Percentiles rank a stretch among this genome's conserved stretches.
Evolutionary conservation across 768 basidiomycete genomes (phyloP).

Genomic region (Hirschioporus abietinus): DNA sequence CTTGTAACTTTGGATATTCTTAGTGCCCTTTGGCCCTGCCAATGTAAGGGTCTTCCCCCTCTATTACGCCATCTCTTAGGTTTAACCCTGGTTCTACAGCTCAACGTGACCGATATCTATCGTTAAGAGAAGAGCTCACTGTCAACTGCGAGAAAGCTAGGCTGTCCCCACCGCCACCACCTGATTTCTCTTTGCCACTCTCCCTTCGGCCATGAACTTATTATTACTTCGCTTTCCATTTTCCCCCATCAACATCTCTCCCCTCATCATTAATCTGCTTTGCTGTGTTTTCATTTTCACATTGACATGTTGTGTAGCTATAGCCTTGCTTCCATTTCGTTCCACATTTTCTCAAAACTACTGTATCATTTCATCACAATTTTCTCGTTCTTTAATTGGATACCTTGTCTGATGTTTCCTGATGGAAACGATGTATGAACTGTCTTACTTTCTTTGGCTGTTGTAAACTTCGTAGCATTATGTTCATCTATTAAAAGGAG

Average conservation of each 20-base stretch:
- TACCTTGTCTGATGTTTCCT: background rate
- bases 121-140: constrained; percentile 42
- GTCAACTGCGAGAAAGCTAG: constrained; percentile 42
- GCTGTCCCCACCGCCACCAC: constrained; percentile 35
- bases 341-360: background rate
- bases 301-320: background rate
- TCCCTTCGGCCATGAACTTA: constrained; percentile 20
- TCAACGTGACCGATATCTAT: constrained; percentile 42
- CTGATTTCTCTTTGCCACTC: constrained; percentile 33
- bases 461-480: background rate
- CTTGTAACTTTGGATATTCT: constrained; percentile 59
- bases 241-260: background rate
- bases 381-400: background rate
- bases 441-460: background rate
- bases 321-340: background rate
- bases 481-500: background rate
- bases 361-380: background rate
- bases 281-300: background rate
- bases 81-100: constrained; percentile 25
- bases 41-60: constrained; percentile 27
- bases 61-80: background rate
- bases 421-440: background rate
- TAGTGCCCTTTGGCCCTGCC: constrained; percentile 65
- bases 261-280: background rate
- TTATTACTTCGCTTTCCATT: background rate